Base-by-base conservation (phyloP, 2,329 filamentous ascomycete species). In the Penicillium sp. region DNA sequence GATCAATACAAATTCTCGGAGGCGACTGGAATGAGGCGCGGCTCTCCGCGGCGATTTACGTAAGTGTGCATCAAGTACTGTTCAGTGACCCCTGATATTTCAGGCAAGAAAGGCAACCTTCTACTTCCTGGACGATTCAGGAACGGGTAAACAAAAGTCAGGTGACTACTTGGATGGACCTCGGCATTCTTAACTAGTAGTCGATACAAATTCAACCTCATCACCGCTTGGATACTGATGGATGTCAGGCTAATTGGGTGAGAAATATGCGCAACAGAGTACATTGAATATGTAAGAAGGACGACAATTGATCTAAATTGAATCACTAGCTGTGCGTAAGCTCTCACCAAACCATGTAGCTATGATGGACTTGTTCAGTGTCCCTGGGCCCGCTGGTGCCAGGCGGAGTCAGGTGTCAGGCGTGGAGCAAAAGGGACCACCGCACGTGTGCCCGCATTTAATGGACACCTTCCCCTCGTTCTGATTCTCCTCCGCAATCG, bases 21-120 rank as follows among this genome's bases (percentile, higher is more conserved):
- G 42, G 51, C 47, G 44, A 54, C 52, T 51, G 56, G 46, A 51
- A 51, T 53, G 49, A 40, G 43, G 29, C 5, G n/a, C 29, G 29
- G 29, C 13, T 47, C 39, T 41, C 32, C 32, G 28, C 18, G 38
- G 35, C n/a, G 39, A 48, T 45, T 58, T 58, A 58, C 50, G 56
- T 55, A 57, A 57, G 45, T 26, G 29, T 18, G 43, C 40, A 45
- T 39, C 45, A 32, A 32, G 39, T 32, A 36, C n/a, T n/a, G 9
- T 37, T 18, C 41, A 37, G 39, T 44, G 29, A 24, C 18, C 26
- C 44, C 40, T 38, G 1, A 4, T 12, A 44, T 29, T 36, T 48
- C 24, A 50, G 53, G 53, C 13, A 37, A 24, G 18, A 0, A 43
- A 7, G 4, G 12, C 1, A 5, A 7, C 9, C 25, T 18, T 24